A percentile compares a stretch with the other conserved stretches of the same genome.
Evolutionary conservation across 148 eudicot genomes (phyloP).

Genomic region (Rhododendron ovatum): DNA sequence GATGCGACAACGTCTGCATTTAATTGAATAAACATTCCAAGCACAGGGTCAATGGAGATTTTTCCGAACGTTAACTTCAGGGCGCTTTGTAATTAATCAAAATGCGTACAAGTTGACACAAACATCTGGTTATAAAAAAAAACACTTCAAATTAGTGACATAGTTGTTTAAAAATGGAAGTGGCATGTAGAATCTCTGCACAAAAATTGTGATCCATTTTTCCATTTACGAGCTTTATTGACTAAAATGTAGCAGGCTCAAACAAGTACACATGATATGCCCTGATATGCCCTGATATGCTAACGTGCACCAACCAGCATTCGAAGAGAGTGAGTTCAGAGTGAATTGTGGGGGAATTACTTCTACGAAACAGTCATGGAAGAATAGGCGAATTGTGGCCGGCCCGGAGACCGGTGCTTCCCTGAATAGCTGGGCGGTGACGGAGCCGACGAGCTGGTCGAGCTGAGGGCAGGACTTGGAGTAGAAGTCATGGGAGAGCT

Average conservation of each 20-base stretch:
- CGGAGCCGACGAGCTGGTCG: conserved; percentile 62
- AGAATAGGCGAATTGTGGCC: conserved; percentile 90
- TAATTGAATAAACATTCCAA: too few species aligned
- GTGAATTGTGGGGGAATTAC: conserved; percentile 25
- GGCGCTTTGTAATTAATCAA: too few species aligned
- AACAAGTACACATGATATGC: not conserved
- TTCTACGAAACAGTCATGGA: conserved; percentile 92
- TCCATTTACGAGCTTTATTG: not conserved
- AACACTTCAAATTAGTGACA: too few species aligned
- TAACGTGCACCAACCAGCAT: not conserved
- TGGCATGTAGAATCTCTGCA: too few species aligned
- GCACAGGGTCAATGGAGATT: too few species aligned
- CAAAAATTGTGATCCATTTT: not conserved
- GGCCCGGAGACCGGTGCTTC: conserved; percentile 60
- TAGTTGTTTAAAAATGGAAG: too few species aligned
- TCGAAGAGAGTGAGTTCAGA: not conserved
- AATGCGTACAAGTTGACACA: too few species aligned
- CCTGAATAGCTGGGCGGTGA: conserved; percentile 59
- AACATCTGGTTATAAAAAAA: too few species aligned
- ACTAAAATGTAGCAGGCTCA: not conserved
- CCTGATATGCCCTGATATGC: not conserved
- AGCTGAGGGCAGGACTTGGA: conserved; percentile 73
- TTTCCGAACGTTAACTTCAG: too few species aligned
- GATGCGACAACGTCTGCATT: not conserved
- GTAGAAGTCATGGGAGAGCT: conserved; percentile 61